phyloP scores from a whole-genome alignment of 768 basidiomycete species.

The Austroboletus eburneus region DNA sequence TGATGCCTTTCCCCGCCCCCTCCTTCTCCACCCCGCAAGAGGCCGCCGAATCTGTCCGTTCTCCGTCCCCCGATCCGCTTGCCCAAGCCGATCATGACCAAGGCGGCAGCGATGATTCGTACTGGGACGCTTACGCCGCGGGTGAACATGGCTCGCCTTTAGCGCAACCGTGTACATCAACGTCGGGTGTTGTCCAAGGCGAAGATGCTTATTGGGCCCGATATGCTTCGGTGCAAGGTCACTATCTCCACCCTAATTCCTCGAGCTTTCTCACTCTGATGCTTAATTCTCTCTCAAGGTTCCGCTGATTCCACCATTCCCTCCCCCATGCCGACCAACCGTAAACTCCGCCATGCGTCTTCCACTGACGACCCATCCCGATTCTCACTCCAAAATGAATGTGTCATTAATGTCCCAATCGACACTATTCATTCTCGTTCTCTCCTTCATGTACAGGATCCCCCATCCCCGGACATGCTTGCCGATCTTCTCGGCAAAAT shows the following conservation, averaged over 20 bases:
- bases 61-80: not conserved
- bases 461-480: slow-evolving; percentile 26
- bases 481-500: slow-evolving; percentile 24
- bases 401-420: slow-evolving; percentile 12
- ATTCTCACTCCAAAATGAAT: slow-evolving; percentile 6
- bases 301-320: slow-evolving; percentile 70
- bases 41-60: slow-evolving; percentile 21
- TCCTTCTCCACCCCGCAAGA: slow-evolving; percentile 28
- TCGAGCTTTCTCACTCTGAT: slow-evolving; percentile 5
- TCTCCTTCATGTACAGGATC: slow-evolving; percentile 8
- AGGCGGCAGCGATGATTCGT: slow-evolving; percentile 45
- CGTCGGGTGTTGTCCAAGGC: slow-evolving; percentile 9
- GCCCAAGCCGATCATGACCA: slow-evolving; percentile 20
- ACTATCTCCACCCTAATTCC: slow-evolving; percentile 15
- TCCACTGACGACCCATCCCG: slow-evolving; percentile 1
- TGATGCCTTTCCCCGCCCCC: slow-evolving; percentile 66
- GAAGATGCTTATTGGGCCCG: slow-evolving; percentile 78
- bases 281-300: slow-evolving; percentile 38
- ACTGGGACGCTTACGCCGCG: slow-evolving; percentile 65
- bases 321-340: slow-evolving; percentile 36
- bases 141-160: slow-evolving; percentile 28
- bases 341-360: slow-evolving; percentile 20
- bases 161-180: slow-evolving; percentile 16
- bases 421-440: slow-evolving; percentile 17
- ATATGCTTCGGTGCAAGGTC: slow-evolving; percentile 68